phyloP scores from a whole-genome alignment of 208 protist species.

The Herpetomonas muscarum region DNA sequence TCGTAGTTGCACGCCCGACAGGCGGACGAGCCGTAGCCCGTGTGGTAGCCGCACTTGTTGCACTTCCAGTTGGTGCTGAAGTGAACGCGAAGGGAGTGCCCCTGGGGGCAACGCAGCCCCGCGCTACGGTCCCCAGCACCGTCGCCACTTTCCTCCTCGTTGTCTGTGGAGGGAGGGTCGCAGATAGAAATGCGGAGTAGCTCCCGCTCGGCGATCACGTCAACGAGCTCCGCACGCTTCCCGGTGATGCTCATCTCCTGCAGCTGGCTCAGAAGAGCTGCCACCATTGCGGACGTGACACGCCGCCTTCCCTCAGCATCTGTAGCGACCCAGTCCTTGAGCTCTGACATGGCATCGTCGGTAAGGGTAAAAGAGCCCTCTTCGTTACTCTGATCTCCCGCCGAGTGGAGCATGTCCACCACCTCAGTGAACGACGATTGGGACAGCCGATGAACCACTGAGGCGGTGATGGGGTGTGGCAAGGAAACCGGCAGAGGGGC shows the following conservation, averaged over 20 bases:
- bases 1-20: conserved; percentile 84
- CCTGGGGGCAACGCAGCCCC: conserved; percentile 29
- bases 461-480: not conserved
- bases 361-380: not conserved
- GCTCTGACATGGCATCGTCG: not conserved
- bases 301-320: not conserved
- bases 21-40: conserved; percentile 45
- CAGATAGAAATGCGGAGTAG: not conserved
- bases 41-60: conserved; percentile 40
- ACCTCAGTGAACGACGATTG: not conserved
- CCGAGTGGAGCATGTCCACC: not conserved
- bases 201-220: not conserved
- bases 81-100: conserved; percentile 58
- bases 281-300: not conserved
- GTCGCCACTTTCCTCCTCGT: not conserved
- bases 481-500: not conserved
- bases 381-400: not conserved
- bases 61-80: conserved; percentile 77
- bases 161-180: conserved; percentile 1
- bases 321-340: not conserved
- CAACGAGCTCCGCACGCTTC: not conserved
- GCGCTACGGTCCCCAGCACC: not conserved
- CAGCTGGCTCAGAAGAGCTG: conserved; percentile 10
- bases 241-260: conserved; percentile 9
- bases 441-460: not conserved